A percentile compares a stretch with the other conserved stretches of the same genome.
Conservation (phyloP, 1,284 basidiomycete genomes). For the Ceratobasidium sp. region DNA sequence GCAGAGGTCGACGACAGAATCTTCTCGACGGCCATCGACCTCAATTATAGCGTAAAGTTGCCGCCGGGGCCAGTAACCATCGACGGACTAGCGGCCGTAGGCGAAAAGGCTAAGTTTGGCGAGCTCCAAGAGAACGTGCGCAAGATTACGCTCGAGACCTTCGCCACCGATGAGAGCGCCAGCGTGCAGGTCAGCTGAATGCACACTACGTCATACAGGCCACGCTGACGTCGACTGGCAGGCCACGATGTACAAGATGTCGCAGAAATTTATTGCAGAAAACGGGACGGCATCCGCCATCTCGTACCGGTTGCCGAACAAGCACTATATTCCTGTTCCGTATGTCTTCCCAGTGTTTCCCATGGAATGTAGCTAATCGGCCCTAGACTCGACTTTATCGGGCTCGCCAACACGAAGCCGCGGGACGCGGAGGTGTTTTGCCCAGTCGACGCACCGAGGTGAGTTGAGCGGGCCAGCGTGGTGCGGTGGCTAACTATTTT, state of each 20-base stretch:
- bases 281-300: constrained; percentile 69
- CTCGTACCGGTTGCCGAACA: constrained; percentile 86
- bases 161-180: constrained; percentile 87
- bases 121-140: constrained; percentile 66
- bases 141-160: constrained; percentile 76
- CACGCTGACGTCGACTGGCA: constrained; percentile 50
- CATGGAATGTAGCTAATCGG: constrained; percentile 52
- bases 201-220: constrained; percentile 11
- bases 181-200: constrained; percentile 77
- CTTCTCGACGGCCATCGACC: constrained; percentile 82
- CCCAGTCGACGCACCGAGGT: constrained; percentile 81
- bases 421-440: constrained; percentile 81
- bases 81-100: constrained; percentile 57
- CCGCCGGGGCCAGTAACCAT: constrained; percentile 58
- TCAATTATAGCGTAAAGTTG: constrained; percentile 70
- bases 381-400: constrained; percentile 59
- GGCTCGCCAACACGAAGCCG: constrained; percentile 61
- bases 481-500: constrained; percentile 22
- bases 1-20: constrained; percentile 80
- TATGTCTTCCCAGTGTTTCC: constrained; percentile 13
- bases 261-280: constrained; percentile 70
- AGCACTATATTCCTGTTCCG: constrained; percentile 76
- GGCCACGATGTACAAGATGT: constrained; percentile 93
- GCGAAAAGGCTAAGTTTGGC: constrained; percentile 65
- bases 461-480: constrained; percentile 45